These are phyloP conservation scores for Chloris gayana DNA, from an alignment of 176 grass and related monocot genomes.

Conservation along the genomic window DNA sequence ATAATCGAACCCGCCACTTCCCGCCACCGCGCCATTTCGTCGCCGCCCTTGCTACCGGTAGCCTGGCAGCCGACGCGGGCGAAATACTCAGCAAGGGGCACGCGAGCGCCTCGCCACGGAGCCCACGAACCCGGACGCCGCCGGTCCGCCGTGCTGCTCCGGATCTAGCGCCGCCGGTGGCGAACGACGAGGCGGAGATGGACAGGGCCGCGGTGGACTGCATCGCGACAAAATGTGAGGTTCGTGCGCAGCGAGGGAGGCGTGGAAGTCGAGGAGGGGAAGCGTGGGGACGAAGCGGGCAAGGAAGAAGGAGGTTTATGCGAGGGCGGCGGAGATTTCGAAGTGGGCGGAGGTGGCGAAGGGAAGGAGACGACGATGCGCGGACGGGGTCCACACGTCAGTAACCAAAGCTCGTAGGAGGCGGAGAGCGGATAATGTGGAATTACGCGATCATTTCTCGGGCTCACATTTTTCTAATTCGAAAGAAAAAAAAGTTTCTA, in stretches of 20 bases:
- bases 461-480: too few species aligned
- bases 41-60: slow-evolving; percentile 6
- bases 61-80: slow-evolving; percentile 6
- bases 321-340: slow-evolving; percentile 62
- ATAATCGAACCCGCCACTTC: slow-evolving; percentile 65
- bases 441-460: too few species aligned
- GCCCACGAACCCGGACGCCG: slow-evolving; percentile 51
- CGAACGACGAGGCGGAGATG: slow-evolving; percentile 41
- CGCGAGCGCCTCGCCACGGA: slow-evolving; percentile 40
- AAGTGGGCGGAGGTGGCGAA: slow-evolving; percentile 23
- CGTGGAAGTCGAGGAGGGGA: not conserved
- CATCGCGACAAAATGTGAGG: slow-evolving; percentile 37
- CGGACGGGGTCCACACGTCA: not conserved
- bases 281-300: slow-evolving; percentile 16
- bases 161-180: slow-evolving; percentile 41
- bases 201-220: slow-evolving; percentile 44
- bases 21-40: slow-evolving; percentile 42
- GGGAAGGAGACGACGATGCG: not conserved
- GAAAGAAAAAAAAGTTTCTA: too few species aligned
- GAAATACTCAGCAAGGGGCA: slow-evolving; percentile 37
- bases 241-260: not conserved
- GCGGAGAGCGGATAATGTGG: too few species aligned
- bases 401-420: not conserved
- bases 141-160: not conserved
- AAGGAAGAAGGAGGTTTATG: slow-evolving; percentile 38